Conservation (phyloP, 768 basidiomycete species). For the Rhodosporidiobolus odoratus region DNA sequence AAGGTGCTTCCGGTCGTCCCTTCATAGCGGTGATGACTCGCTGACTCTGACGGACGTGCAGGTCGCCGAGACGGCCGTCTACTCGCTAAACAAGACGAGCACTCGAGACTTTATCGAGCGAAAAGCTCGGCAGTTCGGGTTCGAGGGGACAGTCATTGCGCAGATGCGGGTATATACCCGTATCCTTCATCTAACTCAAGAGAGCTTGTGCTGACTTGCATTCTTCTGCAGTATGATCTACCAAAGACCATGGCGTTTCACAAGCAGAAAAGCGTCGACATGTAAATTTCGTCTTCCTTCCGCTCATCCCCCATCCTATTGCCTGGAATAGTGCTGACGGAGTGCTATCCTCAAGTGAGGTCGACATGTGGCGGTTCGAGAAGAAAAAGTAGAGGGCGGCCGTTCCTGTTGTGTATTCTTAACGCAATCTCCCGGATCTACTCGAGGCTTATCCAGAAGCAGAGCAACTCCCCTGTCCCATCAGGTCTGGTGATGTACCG, state of each 20-base stretch:
- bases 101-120: conserved; percentile 36
- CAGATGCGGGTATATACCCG: conserved; percentile 30
- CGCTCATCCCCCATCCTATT: neutral
- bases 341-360: conserved; percentile 3
- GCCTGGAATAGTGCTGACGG: neutral
- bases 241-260: conserved; percentile 43
- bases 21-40: neutral
- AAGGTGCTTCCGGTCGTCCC: conserved; percentile 8
- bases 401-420: neutral
- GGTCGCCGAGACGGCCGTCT: conserved; percentile 41
- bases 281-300: conserved; percentile 18
- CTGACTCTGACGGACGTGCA: neutral
- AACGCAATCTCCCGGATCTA: neutral
- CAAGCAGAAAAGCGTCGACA: conserved; percentile 42
- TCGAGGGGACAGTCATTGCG: conserved; percentile 37
- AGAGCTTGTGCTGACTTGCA: neutral
- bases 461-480: no score
- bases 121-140: conserved; percentile 37
- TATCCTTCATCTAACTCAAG: neutral
- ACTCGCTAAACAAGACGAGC: conserved; percentile 40
- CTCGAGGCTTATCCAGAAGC: neutral
- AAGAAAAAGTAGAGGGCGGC: conserved; percentile 2
- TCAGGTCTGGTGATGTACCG: no score
- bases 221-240: conserved; percentile 35
- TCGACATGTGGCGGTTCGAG: conserved; percentile 38